Base-by-base conservation (phyloP, 257 asterid species). In the Gentiana dahurica region DNA sequence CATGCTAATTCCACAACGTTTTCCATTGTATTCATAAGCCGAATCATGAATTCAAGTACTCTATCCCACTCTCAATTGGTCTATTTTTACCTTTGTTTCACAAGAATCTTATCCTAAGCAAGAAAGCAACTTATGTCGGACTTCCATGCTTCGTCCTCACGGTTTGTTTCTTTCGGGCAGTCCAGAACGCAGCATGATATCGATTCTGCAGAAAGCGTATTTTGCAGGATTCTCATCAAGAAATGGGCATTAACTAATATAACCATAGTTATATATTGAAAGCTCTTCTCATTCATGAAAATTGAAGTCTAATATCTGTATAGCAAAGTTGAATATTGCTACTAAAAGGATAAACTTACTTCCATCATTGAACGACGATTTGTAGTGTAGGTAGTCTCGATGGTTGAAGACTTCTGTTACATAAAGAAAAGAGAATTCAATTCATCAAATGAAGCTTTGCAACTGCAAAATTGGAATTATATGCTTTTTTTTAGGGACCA, bases 341-440 rank as follows among this genome's bases (percentile, higher is more conserved):
- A 24, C 24, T 24, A 24, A 24, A 24, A 24, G 24, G 24, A 24
- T 24, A 24, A 24, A 60, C 75, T 57, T 76, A 80, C 97, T 86
- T 89, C 95, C 97, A 89, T 86, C 97, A 89, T 89, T 15, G 97
- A 84, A 59, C 81, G 83, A n/a, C 77, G 64, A 68, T 89, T 89
- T 11, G 95, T 73, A 15, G 97, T 75, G 63, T 86, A 89, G 3
- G 95, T 89, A 34, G 95, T 86, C 71, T 73, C 78, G 41, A 86
- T 57, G 43, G 85, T 89, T 52, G 95, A 79, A 64, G 81, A 95
- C 73, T 75, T 82, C 97, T 89, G 90, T 73, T 55, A 12, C 37
- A n/a, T 24, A 50, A 34, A 46, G 57, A 53, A 55, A 64, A 58
- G 36, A 24, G 24, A 24, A 10, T 45, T 24, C 4, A 41, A 48